Base-by-base conservation (phyloP, 2,329 filamentous ascomycete species). In the Catunica adiposa region DNA sequence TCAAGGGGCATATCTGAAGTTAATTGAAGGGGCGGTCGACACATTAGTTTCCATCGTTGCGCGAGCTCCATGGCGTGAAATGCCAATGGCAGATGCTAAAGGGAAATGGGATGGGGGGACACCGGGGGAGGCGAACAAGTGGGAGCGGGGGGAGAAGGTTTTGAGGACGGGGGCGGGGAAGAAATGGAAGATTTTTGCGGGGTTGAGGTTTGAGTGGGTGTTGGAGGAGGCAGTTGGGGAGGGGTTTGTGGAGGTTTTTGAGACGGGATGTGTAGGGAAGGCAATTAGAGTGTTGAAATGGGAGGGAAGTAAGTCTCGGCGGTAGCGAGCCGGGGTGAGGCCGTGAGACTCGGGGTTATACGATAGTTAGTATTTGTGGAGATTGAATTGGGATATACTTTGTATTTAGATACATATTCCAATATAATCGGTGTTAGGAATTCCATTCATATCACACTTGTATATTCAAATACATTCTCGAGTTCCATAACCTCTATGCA, bases 131-230 rank as follows among this genome's bases (percentile, higher is more conserved):
- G 65, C 68, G 57, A 71, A 71, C 17, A 79, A 76, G 66, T 71
- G 70, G 57, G 68, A 70, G 17, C 67, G 79, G 55, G 75, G 78
- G 1, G 77, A 80, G 62, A 78, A 75, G 61, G 54, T 52, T 66
- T 65, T 4, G 11, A 53, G 29, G 22, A 51, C 23, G 44, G 55
- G 38, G 29, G 23, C 23, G 20, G 84, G 81, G 15, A 77, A 73
- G 64, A 83, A 80, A 64, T 89, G 85, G 85, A 82, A 75, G 64
- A 74, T 78, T 29, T 85, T 86, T 60, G 77, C 78, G 62, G 85
- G 85, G 0, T 66, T 87, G 59, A 69, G 75, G 46, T 89, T 87
- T 66, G 76, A 83, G 58, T 89, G 82, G 82, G 72, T 85, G 15
- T 64, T 89, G 44, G 80, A 77, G 42, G 83, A 88, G 65, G 84